These are phyloP conservation scores for Macrophomina phaseolina DNA, from an alignment of 2,329 filamentous ascomycete species.

Conservation along the genomic window DNA sequence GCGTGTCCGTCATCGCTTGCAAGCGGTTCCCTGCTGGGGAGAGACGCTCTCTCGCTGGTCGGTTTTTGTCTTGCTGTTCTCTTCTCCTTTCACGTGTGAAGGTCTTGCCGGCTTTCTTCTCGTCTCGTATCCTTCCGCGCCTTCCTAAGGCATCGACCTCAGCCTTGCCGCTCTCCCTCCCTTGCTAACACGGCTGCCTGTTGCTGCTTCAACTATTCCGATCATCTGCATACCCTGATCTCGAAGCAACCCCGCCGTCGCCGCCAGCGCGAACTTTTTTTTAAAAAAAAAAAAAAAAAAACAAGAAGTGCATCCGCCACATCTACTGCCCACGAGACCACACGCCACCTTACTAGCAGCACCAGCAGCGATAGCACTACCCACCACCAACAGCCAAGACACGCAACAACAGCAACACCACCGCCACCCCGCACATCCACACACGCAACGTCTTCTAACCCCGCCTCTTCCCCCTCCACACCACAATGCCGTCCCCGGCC, in stretches of 20 bases:
- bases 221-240: background rate
- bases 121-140: too few species aligned
- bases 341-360: background rate
- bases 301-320: background rate
- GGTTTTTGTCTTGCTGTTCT: too few species aligned
- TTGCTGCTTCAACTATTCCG: background rate
- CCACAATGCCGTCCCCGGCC: background rate
- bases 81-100: background rate
- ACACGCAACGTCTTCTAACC: background rate
- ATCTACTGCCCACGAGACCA: background rate
- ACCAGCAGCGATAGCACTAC: background rate
- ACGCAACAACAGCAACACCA: background rate
- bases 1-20: background rate
- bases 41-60: background rate
- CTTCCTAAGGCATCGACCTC: background rate
- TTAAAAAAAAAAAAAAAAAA: background rate
- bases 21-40: too few species aligned
- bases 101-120: background rate
- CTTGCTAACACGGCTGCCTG: background rate
- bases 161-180: background rate
- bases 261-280: too few species aligned
- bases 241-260: background rate
- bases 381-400: background rate
- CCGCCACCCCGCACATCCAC: background rate
- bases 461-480: background rate